A percentile compares a stretch with the other conserved stretches of the same genome.
Conservation (phyloP, 768 basidiomycete species). For the Calocybe indica region DNA sequence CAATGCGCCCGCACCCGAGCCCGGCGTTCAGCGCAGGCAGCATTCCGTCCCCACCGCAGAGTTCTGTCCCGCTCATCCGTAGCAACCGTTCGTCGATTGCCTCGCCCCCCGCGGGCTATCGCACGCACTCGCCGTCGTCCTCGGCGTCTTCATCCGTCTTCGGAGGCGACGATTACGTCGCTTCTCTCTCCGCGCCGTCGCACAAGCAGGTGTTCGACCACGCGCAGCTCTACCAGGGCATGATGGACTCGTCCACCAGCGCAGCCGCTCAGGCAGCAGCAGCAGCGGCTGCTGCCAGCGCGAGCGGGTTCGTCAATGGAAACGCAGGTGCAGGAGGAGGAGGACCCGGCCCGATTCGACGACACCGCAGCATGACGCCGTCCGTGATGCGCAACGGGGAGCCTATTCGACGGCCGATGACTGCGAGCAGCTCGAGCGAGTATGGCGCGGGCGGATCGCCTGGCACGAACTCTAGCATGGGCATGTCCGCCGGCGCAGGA, state of each 20-base stretch:
- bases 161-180: conserved; percentile 32
- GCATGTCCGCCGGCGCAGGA: conserved; percentile 16
- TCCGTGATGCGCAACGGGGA: conserved; percentile 49
- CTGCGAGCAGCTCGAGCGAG: conserved; percentile 33
- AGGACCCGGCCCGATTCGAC: conserved; percentile 55
- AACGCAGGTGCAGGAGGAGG: neutral
- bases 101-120: conserved; percentile 21
- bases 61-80: conserved; percentile 17
- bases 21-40: conserved; percentile 35
- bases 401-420: conserved; percentile 41
- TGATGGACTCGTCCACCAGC: conserved; percentile 20
- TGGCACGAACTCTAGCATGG: conserved; percentile 8
- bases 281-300: conserved; percentile 7
- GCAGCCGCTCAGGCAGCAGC: conserved; percentile 12
- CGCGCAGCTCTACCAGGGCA: conserved; percentile 38
- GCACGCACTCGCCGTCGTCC: conserved; percentile 20
- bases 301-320: too few species aligned
- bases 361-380: conserved; percentile 77
- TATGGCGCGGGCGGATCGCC: conserved; percentile 28
- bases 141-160: conserved; percentile 24
- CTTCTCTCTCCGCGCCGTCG: conserved; percentile 61
- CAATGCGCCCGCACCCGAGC: conserved; percentile 27
- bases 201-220: conserved; percentile 67
- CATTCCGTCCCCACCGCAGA: conserved; percentile 32
- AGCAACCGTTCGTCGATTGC: conserved; percentile 20